Evolutionary conservation across 1,139 yeast genomes (phyloP), one percentile per base, ranked within the genome.

Genomic region (Yarrowia galli): DNA sequence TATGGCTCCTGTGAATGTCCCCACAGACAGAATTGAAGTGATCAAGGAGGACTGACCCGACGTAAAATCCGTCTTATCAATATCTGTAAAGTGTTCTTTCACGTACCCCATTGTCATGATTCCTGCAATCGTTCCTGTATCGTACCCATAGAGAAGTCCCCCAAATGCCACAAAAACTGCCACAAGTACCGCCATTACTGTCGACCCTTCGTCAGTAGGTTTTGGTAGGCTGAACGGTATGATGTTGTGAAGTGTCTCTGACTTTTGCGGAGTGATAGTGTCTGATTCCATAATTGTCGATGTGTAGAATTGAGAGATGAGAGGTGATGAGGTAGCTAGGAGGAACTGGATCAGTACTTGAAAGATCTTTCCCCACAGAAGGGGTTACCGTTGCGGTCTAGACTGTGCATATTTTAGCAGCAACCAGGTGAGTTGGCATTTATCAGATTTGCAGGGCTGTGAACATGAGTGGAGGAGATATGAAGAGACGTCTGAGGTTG

Each of bases 121-220:
- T 78, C 88, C 88, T 36, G 84, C 79, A 71, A 85, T 85, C 69
- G 85, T 83, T 74, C 88, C 88, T 8, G 87, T 84, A 74, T 85
- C 88, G 75, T 84, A 85, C 71, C 88, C 88, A 73, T 77, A 85
- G 68, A 85, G 79, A 68, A 85, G 75, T 77, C 88, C 88, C 74
- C 87, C 88, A 71, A 84, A 80, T 18, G 85, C 82, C 51, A 83
- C 83, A 71, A 83, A 82, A 67, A 79, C 74, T 65, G 79, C 80
- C 15, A 68, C 60, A 46, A 54, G 18, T n/a, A 54, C 23, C 10
- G 69, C 69, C 51, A 46, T 53, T 22, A 23, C 8, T 2, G 46
- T 23, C 7, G 68, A 67, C 16, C 67, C 68, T 15, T 58, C 67
- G 12, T 49, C n/a, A n/a, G n/a, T 13, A 13, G 22, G 12, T 20